Evolutionary conservation across 331 rosid genomes (phyloP), one percentile per base, ranked within the genome.

Genomic region (Erythrophleum ivorense): DNA sequence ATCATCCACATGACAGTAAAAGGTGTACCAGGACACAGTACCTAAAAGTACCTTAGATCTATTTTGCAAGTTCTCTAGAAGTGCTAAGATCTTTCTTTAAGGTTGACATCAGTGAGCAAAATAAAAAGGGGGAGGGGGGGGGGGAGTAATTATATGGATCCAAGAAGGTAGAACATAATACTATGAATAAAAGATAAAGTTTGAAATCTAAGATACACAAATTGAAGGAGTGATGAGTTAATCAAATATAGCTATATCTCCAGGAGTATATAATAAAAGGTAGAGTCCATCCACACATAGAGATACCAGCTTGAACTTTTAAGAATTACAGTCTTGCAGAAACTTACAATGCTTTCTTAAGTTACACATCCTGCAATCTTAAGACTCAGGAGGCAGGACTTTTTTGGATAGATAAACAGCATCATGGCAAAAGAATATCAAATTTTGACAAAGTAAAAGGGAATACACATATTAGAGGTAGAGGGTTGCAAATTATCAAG

Each of bases 241-340:
- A 58, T 48, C 54, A 67, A 64, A 63, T 48, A 21, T 74, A 81
- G 70, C 40, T 73, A 75, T 24, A 33, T 74, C 63, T 41, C 57
- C 58, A 76, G 8, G 14, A 57, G 48, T 48, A 21, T 70, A 38
- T 21, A 8, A 78, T 24, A 55, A 29, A 83, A 52, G 68, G 79
- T 78, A 75, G 40, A 46, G 78, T 41, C 55, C 66, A 76, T 46
- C 74, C 31, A 40, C 52, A 71, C n/a, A 48, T 46, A 50, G 31
- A 45, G 36, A 76, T 24, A 70, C 54, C 81, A 67, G 48, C 48
- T 68, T 62, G 33, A 63, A 71, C 71, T 52, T 71, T 31, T 31
- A 59, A 54, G 34, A 54, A 13, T 43, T 55, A 18, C 21, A 59
- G 53, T 58, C 59, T 16, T 66, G 59, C 55, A 24, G 67, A 79